These are phyloP conservation scores for Petunia hybrid DNA, from an alignment of 305 asterid genomes.

Conservation along the genomic window DNA sequence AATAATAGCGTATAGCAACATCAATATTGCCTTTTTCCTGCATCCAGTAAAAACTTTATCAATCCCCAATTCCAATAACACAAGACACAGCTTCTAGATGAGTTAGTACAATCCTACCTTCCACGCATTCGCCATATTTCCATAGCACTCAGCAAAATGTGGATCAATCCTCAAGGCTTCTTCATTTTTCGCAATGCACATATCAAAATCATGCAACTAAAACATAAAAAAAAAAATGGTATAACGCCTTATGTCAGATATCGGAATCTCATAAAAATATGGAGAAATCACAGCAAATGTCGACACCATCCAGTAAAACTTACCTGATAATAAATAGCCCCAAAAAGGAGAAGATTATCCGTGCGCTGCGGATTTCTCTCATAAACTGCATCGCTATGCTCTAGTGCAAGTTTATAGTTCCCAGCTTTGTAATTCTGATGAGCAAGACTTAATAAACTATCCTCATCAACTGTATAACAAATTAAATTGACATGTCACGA, in stretches of 20 bases:
- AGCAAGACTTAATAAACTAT: slow-evolving; percentile 77
- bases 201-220: slow-evolving; percentile 90
- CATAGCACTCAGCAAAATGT: slow-evolving; percentile 97
- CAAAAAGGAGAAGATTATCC: slow-evolving; percentile 93
- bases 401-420: slow-evolving; percentile 87
- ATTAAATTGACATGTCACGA: slow-evolving; percentile 31
- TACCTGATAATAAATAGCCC: slow-evolving; percentile 96
- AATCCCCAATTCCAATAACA: slow-evolving; percentile 31
- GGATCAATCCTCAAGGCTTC: slow-evolving; percentile 94
- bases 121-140: slow-evolving; percentile 99
- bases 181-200: slow-evolving; percentile 89
- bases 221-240: slow-evolving; percentile 36
- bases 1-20: slow-evolving; percentile 90
- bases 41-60: neutral
- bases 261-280: slow-evolving; percentile 17
- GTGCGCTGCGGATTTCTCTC: slow-evolving; percentile 88
- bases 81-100: slow-evolving; percentile 32
- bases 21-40: slow-evolving; percentile 99
- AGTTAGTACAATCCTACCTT: slow-evolving; percentile 59
- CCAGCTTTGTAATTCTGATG: slow-evolving; percentile 92
- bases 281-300: slow-evolving; percentile 17
- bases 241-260: slow-evolving; percentile 30
- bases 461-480: slow-evolving; percentile 77
- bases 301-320: slow-evolving; percentile 28
- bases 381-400: slow-evolving; percentile 84